These are phyloP conservation scores for Solanum chacoense DNA, from an alignment of 305 asterid genomes.

Conservation along the genomic window DNA sequence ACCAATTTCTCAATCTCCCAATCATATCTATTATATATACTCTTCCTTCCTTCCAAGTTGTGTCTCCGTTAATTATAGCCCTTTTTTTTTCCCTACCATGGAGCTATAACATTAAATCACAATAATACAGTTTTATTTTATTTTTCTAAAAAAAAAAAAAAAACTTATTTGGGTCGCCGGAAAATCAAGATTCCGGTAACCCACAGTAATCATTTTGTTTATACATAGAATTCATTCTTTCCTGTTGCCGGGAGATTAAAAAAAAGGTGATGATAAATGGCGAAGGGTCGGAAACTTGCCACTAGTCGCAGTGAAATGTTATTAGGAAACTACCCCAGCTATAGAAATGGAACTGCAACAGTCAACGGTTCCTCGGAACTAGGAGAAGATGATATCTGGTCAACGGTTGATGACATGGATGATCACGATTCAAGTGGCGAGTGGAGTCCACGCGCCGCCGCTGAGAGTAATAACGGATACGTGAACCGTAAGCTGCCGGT, in stretches of 20 bases:
- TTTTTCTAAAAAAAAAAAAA: background rate
- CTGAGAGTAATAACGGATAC: slow-evolving; percentile 9
- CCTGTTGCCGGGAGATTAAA: background rate
- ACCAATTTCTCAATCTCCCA: slow-evolving; percentile 15
- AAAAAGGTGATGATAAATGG: slow-evolving; percentile 27
- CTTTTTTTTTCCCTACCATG: background rate
- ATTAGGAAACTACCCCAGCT: slow-evolving; percentile 34
- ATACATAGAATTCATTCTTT: background rate
- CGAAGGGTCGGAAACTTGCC: slow-evolving; percentile 65
- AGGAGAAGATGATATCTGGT: slow-evolving; percentile 81
- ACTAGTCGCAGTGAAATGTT: slow-evolving; percentile 59
- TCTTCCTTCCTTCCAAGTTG: slow-evolving; percentile 18
- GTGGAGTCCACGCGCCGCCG: slow-evolving; percentile 43
- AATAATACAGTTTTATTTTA: background rate
- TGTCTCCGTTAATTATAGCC: slow-evolving; percentile 11
- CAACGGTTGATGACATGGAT: slow-evolving; percentile 31
- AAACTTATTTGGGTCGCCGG: slow-evolving; percentile 24
- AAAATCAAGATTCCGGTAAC: slow-evolving; percentile 20
- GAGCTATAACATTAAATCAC: slow-evolving; percentile 5
- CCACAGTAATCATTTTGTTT: background rate
- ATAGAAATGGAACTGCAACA: slow-evolving; percentile 27
- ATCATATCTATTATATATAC: slow-evolving; percentile 32
- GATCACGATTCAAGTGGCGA: slow-evolving; percentile 16
- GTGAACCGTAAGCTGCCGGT: background rate
- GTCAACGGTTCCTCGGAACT: slow-evolving; percentile 43